phyloP scores from a whole-genome alignment of 208 protist species.

The Leishmania tarentolae region DNA sequence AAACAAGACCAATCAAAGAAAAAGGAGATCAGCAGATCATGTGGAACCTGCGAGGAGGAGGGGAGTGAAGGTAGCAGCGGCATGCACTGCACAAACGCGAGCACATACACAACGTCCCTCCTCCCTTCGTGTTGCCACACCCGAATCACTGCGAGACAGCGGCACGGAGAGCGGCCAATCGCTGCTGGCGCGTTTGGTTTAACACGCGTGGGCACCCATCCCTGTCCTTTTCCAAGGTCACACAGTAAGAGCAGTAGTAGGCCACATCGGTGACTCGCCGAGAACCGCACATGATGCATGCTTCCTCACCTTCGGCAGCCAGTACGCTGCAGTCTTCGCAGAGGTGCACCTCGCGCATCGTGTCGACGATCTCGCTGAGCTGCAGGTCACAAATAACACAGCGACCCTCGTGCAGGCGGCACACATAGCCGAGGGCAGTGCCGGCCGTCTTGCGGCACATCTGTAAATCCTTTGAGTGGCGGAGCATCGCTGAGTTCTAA shows the following conservation, averaged over 20 bases:
- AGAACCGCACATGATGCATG: constrained; percentile 86
- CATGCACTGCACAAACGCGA: not conserved
- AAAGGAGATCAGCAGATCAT: not conserved
- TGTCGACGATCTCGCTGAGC: constrained; percentile 70
- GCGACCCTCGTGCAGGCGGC: constrained; percentile 85
- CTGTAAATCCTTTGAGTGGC: constrained; percentile 85
- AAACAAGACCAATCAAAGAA: not conserved
- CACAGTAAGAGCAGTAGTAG: constrained; percentile 91
- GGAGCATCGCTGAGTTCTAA: constrained; percentile 46
- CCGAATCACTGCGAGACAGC: constrained; percentile 18
- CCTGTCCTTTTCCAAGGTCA: constrained; percentile 86
- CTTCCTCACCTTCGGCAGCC: constrained; percentile 65
- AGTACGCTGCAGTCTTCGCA: constrained; percentile 89
- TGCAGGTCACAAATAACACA: constrained; percentile 90
- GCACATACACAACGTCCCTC: not conserved
- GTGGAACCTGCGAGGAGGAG: not conserved
- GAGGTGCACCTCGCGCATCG: constrained; percentile 81
- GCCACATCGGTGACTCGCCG: constrained; percentile 62
- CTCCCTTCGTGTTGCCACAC: not conserved
- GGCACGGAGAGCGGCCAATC: constrained; percentile 50
- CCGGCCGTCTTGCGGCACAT: constrained; percentile 91
- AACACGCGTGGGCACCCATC: constrained; percentile 88
- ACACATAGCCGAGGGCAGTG: constrained; percentile 72
- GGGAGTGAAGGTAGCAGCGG: not conserved
- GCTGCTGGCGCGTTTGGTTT: constrained; percentile 77